A percentile compares a stretch with the other conserved stretches of the same genome.
Evolutionary conservation across 441 rosid species (phyloP).

Genomic region (Breynia disticha): DNA sequence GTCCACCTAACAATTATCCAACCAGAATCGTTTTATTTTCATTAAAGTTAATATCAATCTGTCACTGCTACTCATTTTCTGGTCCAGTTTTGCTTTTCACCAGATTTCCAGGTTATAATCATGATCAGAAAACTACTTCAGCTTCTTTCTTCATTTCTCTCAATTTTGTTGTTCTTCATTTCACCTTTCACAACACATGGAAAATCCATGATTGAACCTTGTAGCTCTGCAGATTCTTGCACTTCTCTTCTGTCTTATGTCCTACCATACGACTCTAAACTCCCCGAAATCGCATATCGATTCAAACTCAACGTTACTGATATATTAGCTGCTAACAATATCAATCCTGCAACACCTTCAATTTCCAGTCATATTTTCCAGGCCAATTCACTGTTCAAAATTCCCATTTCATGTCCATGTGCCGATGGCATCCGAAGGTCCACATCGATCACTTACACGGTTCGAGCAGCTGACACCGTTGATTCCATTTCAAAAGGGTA

Average conservation of each 20-base stretch:
- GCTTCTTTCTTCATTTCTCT: neutral
- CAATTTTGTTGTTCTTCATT: neutral
- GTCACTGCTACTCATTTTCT: too few relatives aligned
- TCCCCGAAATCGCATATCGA: constrained; percentile 18
- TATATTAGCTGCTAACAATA: constrained; percentile 17
- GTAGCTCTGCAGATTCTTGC: constrained; percentile 20
- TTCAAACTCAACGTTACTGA: constrained; percentile 13
- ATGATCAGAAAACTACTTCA: constrained; percentile 6
- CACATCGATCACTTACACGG: constrained; percentile 7
- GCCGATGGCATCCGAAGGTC: constrained; percentile 21
- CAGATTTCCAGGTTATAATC: neutral
- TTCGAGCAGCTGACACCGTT: constrained; percentile 13
- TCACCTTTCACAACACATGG: neutral
- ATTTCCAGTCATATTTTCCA: constrained; percentile 4
- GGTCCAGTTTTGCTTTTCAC: too few relatives aligned
- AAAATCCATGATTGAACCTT: constrained; percentile 24
- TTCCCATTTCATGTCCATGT: constrained; percentile 25
- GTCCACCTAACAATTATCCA: too few relatives aligned
- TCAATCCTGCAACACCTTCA: neutral
- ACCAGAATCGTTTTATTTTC: too few relatives aligned
- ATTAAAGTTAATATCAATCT: too few relatives aligned
- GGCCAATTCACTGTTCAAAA: constrained; percentile 7
- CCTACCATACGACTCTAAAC: constrained; percentile 15
- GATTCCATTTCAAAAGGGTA: constrained; percentile 16
- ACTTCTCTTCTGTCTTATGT: constrained; percentile 18